Evolutionary conservation across 2,329 filamentous ascomycete species (phyloP).

Genomic region (Hypoxylon sp.): DNA sequence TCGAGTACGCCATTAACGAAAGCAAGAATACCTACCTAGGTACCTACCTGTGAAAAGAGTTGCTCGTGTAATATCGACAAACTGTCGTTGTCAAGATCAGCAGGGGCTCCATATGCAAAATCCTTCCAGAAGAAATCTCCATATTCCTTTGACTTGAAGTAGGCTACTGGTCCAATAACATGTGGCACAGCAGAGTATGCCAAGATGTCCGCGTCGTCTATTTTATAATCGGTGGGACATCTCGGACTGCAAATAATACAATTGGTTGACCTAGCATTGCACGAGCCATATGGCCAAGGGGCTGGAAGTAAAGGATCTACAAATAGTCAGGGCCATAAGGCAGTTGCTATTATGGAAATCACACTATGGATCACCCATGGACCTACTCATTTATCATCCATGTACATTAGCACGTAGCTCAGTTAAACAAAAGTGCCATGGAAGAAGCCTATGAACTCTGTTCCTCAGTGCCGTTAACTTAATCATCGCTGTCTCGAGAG

Average conservation of each 20-base stretch:
- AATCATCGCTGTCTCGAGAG: background rate
- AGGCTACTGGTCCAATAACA: background rate
- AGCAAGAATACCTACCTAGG: too few relatives aligned
- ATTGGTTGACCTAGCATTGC: constrained; percentile 7
- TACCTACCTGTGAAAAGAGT: too few relatives aligned
- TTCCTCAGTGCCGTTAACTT: background rate
- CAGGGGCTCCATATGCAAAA: background rate
- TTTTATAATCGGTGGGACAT: constrained; percentile 1
- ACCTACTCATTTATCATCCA: background rate
- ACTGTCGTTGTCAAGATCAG: background rate
- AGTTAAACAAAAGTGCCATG: background rate
- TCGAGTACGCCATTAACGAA: too few relatives aligned
- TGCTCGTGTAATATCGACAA: too few relatives aligned
- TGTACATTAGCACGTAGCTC: background rate
- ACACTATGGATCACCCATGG: background rate
- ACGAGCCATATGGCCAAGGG: constrained; percentile 11
- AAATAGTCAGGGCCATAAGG: background rate
- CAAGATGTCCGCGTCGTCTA: background rate
- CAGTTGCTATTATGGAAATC: background rate
- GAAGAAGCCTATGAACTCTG: background rate
- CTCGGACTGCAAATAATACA: background rate
- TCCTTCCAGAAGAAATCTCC: background rate
- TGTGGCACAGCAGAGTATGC: constrained; percentile 9
- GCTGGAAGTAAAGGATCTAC: background rate
- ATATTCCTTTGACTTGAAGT: background rate